phyloP scores from a whole-genome alignment of 2,329 filamentous ascomycete species.

The Podosphaera fusca region DNA sequence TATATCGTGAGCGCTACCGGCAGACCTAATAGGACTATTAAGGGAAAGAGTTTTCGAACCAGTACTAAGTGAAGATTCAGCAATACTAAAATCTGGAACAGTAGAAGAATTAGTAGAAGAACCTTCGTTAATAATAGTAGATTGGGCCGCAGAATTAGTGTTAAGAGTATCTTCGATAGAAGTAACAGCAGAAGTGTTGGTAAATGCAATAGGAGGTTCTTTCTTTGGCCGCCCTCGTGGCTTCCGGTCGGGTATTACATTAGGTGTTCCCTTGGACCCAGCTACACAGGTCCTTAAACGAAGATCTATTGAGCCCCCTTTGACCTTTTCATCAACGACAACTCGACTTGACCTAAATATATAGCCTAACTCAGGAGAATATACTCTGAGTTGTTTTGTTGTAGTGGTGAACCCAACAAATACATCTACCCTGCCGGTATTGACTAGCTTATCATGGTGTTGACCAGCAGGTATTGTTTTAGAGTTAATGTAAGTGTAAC shows the following conservation, averaged over 20 bases:
- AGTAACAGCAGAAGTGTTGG: no score
- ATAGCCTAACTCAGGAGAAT: slow-evolving; percentile 1
- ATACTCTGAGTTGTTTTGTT: slow-evolving; percentile 1
- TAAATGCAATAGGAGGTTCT: background rate
- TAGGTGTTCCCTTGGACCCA: background rate
- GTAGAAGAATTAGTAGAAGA: no score
- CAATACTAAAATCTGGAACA: no score
- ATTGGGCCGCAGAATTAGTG: no score
- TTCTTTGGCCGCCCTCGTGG: background rate
- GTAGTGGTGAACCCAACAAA: background rate
- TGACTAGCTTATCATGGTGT: background rate
- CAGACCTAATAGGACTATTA: no score
- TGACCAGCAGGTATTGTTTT: background rate
- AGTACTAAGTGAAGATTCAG: no score
- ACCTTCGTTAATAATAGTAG: no score
- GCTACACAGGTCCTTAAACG: background rate
- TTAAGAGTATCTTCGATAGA: no score
- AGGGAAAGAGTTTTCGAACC: no score
- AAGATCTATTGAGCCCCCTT: background rate
- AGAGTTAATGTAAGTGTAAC: background rate
- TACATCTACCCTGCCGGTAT: background rate
- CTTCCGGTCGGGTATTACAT: background rate
- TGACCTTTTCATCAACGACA: background rate
- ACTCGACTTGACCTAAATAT: slow-evolving; percentile 1
- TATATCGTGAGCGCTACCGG: no score